These are phyloP conservation scores for Hylodesmum podocarpum DNA, from an alignment of 306 rosid genomes.

Conservation along the genomic window DNA sequence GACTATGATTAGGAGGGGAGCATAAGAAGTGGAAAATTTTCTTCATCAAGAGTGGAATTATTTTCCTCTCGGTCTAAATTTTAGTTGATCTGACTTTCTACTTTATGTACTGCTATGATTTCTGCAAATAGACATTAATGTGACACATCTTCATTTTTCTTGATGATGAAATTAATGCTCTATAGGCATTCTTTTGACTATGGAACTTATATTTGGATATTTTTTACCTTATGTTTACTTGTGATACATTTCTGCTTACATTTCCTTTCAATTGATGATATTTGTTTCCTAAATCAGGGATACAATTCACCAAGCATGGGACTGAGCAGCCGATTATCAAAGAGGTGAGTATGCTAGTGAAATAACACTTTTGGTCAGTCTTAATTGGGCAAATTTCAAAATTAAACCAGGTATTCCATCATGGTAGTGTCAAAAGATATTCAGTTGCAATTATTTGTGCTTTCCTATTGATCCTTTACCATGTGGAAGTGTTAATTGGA, in stretches of 20 bases:
- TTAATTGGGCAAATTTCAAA: background rate
- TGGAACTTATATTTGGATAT: constrained; percentile 5
- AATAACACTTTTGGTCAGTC: background rate
- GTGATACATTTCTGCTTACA: background rate
- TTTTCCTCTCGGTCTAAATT: background rate
- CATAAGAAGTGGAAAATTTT: background rate
- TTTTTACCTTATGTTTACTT: background rate
- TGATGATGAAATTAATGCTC: background rate
- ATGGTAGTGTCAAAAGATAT: background rate
- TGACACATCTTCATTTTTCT: background rate
- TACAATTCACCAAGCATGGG: constrained; percentile 60
- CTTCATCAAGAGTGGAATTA: background rate
- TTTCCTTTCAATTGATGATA: constrained; percentile 21
- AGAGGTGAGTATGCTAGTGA: constrained; percentile 54
- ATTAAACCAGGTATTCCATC: background rate
- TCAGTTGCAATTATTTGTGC: background rate
- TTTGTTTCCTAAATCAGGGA: constrained; percentile 49
- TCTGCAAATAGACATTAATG: background rate
- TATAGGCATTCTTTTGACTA: background rate
- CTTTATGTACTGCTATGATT: background rate
- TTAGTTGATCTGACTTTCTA: background rate
- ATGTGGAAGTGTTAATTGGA: background rate
- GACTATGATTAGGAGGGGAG: background rate
- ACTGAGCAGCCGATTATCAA: constrained; percentile 62
- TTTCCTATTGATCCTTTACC: constrained; percentile 8